Conservation (phyloP, 495 filamentous ascomycete genomes). For the Physcia stellaris region DNA sequence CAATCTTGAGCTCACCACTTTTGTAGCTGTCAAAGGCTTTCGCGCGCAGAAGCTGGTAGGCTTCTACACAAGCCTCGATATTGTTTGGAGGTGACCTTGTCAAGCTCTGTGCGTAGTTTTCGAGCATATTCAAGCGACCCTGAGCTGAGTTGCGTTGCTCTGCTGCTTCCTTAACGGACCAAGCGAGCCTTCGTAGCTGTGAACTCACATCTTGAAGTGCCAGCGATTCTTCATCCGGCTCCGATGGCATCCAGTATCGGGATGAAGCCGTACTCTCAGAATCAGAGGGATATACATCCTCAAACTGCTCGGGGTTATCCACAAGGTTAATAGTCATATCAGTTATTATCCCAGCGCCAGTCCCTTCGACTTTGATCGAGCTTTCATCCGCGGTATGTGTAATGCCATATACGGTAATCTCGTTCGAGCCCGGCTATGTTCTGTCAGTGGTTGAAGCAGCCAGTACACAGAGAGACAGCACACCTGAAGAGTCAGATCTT, state of each 20-base stretch:
- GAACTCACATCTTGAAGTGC: constrained; percentile 11
- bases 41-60: constrained; percentile 33
- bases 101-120: constrained; percentile 28
- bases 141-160: constrained; percentile 25
- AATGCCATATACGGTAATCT: constrained; percentile 52
- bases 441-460: neutral
- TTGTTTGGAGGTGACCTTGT: constrained; percentile 19
- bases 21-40: constrained; percentile 31
- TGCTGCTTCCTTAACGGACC: constrained; percentile 15
- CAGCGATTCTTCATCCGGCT: constrained; percentile 18
- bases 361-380: constrained; percentile 59
- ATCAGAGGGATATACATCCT: constrained; percentile 40
- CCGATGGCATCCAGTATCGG: constrained; percentile 23
- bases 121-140: constrained; percentile 28
- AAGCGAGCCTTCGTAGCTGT: constrained; percentile 12
- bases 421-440: constrained; percentile 41
- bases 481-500: constrained; percentile 42
- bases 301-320: constrained; percentile 42
- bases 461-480: constrained; percentile 2
- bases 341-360: constrained; percentile 43
- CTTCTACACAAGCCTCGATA: constrained; percentile 22
- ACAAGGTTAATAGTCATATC: constrained; percentile 51
- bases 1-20: constrained; percentile 17
- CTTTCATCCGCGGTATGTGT: constrained; percentile 49
- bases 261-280: constrained; percentile 25